A percentile compares a stretch with the other conserved stretches of the same genome.
These are phyloP conservation scores for Periglandula ipomoeae DNA, from an alignment of 2,329 filamentous ascomycete species.

Conservation along the genomic window DNA sequence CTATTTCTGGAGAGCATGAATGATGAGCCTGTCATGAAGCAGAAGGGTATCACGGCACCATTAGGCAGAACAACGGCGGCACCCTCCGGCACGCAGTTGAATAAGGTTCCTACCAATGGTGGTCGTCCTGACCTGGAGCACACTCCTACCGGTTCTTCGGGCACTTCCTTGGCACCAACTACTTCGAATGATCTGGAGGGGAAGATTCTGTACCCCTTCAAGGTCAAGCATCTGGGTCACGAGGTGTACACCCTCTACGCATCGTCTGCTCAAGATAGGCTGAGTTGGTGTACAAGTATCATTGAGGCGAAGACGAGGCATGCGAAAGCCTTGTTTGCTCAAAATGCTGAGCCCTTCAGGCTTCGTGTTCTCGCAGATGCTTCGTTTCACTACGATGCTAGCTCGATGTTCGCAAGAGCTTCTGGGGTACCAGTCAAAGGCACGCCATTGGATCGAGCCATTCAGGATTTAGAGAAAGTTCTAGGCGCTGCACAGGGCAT, in stretches of 20 bases:
- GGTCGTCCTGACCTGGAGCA: conserved; percentile 57
- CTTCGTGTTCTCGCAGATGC: conserved; percentile 86
- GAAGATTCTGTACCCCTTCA: conserved; percentile 86
- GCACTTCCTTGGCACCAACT: conserved; percentile 39
- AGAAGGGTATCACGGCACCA: conserved; percentile 62
- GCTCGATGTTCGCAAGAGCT: conserved; percentile 49
- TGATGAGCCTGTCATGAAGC: conserved; percentile 82
- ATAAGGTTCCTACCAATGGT: conserved; percentile 43
- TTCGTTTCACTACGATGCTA: conserved; percentile 72
- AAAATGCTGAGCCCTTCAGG: conserved; percentile 93
- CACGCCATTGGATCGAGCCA: conserved; percentile 84
- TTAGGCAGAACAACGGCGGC: conserved; percentile 51
- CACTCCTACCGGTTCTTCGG: conserved; percentile 56
- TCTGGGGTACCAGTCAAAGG: conserved; percentile 70
- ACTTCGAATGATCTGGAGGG: conserved; percentile 62
- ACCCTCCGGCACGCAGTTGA: conserved; percentile 48
- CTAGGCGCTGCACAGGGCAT: conserved; percentile 65
- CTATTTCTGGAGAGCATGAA: conserved; percentile 86
- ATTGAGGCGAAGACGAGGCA: conserved; percentile 91
- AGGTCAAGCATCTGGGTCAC: conserved; percentile 88
- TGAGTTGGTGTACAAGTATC: conserved; percentile 90
- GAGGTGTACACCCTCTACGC: conserved; percentile 91
- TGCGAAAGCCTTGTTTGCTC: conserved; percentile 76
- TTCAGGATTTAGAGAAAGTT: conserved; percentile 74
- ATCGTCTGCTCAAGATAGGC: conserved; percentile 60